phyloP scores from a whole-genome alignment of 2,329 filamentous ascomycete genomes.

The Aschersonia sp. region DNA sequence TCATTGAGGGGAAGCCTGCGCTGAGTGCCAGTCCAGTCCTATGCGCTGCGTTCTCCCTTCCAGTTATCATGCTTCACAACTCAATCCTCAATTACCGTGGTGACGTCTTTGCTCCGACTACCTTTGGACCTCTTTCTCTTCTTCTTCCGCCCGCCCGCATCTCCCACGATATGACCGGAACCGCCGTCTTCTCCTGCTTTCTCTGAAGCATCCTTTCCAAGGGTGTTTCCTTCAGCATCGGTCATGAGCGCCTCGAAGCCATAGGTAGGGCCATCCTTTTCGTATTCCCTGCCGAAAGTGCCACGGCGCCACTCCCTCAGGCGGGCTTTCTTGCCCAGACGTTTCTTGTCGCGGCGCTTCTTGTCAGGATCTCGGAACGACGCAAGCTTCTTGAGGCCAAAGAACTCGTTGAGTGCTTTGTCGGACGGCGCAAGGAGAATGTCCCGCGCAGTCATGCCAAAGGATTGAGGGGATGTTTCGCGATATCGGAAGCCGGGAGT shows the following conservation, averaged over 20 bases:
- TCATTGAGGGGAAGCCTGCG: too few relatives aligned
- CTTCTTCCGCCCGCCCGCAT: constrained; percentile 24
- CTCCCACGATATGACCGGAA: constrained; percentile 13
- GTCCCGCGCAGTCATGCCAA: constrained; percentile 78
- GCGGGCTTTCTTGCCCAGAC: constrained; percentile 81
- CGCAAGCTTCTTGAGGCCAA: constrained; percentile 87
- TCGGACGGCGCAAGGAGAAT: constrained; percentile 83
- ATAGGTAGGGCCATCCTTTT: constrained; percentile 40
- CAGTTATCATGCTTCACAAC: not conserved
- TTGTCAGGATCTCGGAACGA: constrained; percentile 77
- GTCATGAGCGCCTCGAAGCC: constrained; percentile 32
- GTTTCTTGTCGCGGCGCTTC: constrained; percentile 79
- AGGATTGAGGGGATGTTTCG: constrained; percentile 79
- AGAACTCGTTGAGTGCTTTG: constrained; percentile 73
- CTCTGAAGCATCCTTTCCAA: constrained; percentile 5
- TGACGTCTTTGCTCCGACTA: constrained; percentile 15
- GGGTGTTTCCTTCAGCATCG: constrained; percentile 3
- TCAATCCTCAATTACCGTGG: not conserved
- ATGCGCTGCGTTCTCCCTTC: too few relatives aligned
- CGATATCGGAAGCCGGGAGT: constrained; percentile 70
- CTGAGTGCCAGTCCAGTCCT: too few relatives aligned
- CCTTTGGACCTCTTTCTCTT: constrained; percentile 38
- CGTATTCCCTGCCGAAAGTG: constrained; percentile 44
- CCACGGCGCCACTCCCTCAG: constrained; percentile 71
- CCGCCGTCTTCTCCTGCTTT: not conserved